Percentiles rank a stretch among this genome's conserved stretches.
Evolutionary conservation across 768 basidiomycete genomes (phyloP).

Genomic region (Pisolithus microcarpus): DNA sequence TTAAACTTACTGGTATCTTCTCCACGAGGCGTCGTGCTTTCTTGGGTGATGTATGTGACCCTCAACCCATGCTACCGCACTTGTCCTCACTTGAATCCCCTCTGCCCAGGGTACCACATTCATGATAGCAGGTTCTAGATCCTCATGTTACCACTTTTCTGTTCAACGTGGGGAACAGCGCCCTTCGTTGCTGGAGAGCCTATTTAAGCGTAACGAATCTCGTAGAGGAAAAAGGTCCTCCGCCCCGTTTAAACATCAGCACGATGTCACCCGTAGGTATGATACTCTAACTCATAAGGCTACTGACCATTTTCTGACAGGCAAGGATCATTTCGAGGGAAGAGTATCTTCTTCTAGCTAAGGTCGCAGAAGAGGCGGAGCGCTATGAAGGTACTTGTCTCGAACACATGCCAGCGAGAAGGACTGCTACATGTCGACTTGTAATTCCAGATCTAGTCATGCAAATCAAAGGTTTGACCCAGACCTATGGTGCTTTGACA

Average conservation of each 20-base stretch:
- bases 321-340: constrained; percentile 28
- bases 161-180: neutral
- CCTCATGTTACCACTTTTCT: neutral
- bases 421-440: constrained; percentile 13
- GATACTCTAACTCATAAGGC: neutral
- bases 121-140: neutral
- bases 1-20: too few relatives aligned
- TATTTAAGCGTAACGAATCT: neutral
- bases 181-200: too few relatives aligned
- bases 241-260: neutral
- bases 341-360: constrained; percentile 57
- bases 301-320: constrained; percentile 10
- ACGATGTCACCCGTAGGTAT: constrained; percentile 5
- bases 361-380: constrained; percentile 82
- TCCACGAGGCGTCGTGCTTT: neutral
- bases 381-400: constrained; percentile 66
- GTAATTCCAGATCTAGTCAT: constrained; percentile 55
- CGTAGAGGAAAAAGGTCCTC: neutral
- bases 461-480: constrained; percentile 71
- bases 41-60: constrained; percentile 11
- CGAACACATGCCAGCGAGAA: neutral
- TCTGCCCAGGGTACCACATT: constrained; percentile 21
- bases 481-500: constrained; percentile 60
- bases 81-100: constrained; percentile 17
- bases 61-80: constrained; percentile 19